phyloP scores from a whole-genome alignment of 768 basidiomycete species.

The Daedaleopsis nitida region DNA sequence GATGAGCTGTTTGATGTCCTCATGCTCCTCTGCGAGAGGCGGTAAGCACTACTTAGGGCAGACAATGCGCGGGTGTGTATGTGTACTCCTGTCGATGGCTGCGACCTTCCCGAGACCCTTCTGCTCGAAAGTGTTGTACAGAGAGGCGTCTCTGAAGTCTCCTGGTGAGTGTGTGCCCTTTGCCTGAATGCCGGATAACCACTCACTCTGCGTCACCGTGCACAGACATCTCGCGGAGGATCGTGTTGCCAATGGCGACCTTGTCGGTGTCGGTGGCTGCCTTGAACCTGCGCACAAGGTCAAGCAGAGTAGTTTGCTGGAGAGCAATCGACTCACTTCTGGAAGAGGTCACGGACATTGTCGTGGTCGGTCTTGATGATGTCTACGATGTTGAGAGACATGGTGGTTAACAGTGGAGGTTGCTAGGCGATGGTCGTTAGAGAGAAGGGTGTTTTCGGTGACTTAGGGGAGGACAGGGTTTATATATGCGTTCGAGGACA shows the following conservation, averaged over 20 bases:
- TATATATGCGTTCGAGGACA: not conserved
- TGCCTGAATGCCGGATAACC: not conserved
- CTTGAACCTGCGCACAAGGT: not conserved
- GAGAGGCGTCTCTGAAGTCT: not conserved
- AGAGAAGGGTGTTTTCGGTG: not conserved
- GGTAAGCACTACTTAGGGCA: not conserved
- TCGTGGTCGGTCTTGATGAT: not conserved
- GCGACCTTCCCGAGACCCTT: not conserved
- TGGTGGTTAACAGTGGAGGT: not conserved
- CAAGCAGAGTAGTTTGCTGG: not conserved
- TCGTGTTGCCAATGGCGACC: not conserved
- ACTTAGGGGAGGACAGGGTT: not conserved
- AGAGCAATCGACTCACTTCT: not conserved
- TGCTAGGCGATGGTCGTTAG: not conserved
- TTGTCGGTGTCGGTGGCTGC: not conserved
- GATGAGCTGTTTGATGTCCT: not conserved
- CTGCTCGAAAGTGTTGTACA: not conserved
- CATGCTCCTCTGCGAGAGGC: not conserved
- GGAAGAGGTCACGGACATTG: not conserved
- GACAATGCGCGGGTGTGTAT: not conserved
- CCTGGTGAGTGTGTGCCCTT: not conserved
- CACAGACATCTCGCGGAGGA: not conserved
- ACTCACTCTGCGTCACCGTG: not conserved
- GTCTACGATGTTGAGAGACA: not conserved
- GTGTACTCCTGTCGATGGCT: not conserved